Percentiles rank a stretch among this genome's conserved stretches.
These are phyloP conservation scores for Arthroderma sp. DNA, from an alignment of 2,329 filamentous ascomycete genomes.

Conservation along the genomic window DNA sequence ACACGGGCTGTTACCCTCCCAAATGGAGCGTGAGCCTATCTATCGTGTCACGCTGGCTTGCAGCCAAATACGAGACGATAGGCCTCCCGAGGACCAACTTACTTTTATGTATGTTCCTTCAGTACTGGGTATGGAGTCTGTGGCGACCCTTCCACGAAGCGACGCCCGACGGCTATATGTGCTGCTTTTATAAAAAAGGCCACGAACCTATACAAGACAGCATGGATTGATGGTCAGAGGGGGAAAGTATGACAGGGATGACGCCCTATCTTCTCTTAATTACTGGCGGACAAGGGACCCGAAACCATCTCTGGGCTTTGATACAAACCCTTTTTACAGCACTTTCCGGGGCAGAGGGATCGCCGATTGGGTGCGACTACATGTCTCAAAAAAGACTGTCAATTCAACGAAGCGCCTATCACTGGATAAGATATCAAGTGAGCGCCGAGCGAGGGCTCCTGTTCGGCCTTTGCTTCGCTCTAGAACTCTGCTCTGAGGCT, in stretches of 20 bases:
- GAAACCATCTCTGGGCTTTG: background rate
- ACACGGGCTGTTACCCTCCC: background rate
- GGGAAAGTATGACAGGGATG: background rate
- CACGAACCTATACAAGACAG: background rate
- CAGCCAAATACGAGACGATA: constrained; percentile 3
- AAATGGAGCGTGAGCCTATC: background rate
- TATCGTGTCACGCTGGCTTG: constrained; percentile 1
- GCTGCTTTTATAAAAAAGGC: background rate
- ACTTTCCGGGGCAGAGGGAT: background rate
- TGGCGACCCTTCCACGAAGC: background rate
- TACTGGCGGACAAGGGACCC: background rate
- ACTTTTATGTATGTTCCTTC: background rate
- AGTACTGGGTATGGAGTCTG: background rate
- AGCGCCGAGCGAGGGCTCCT: background rate
- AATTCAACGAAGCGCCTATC: background rate
- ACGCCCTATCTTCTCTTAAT: background rate
- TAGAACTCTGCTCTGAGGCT: background rate
- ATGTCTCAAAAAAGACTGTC: background rate
- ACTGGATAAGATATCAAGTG: background rate
- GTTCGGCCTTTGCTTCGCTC: background rate
- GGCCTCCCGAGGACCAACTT: background rate
- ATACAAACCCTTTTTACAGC: background rate
- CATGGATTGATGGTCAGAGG: background rate
- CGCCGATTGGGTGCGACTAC: background rate
- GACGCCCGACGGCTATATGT: background rate